A percentile compares a stretch with the other conserved stretches of the same genome.
Conservation (phyloP, 768 basidiomycete species). For the Tylopilus sp. region DNA sequence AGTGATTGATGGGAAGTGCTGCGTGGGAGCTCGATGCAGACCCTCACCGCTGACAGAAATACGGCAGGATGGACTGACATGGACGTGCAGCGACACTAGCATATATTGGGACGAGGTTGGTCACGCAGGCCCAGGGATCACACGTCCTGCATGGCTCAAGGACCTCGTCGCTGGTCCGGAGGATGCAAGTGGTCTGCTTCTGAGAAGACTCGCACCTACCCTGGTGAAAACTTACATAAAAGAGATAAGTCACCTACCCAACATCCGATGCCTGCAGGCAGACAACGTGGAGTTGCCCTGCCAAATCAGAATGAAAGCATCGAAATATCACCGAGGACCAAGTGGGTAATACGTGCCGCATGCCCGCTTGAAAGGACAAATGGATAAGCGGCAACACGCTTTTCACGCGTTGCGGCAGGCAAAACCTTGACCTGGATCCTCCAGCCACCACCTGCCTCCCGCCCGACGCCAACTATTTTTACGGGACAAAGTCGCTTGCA, state of each 20-base stretch:
- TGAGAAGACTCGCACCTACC: conserved; percentile 8
- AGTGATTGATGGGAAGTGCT: conserved; percentile 47
- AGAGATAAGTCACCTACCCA: conserved; percentile 34
- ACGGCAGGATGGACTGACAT: neutral
- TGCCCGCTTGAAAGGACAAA: conserved; percentile 36
- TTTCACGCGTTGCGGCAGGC: conserved; percentile 44
- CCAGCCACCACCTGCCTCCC: conserved; percentile 16
- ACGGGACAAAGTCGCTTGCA: conserved; percentile 26
- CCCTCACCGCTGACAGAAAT: conserved; percentile 12
- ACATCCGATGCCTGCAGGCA: conserved; percentile 70
- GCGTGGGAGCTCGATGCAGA: conserved; percentile 27
- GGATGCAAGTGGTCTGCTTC: neutral
- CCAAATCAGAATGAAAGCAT: conserved; percentile 49
- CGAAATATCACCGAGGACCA: conserved; percentile 37
- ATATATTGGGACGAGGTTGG: neutral
- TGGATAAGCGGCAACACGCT: conserved; percentile 54
- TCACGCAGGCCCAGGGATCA: neutral
- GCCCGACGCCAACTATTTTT: conserved; percentile 24
- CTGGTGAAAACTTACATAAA: conserved; percentile 41
- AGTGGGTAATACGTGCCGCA: conserved; percentile 30
- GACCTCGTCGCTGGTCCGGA: neutral
- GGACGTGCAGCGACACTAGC: neutral
- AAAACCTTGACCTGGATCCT: conserved; percentile 37
- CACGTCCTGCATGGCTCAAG: neutral
- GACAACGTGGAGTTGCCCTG: conserved; percentile 57